Conservation (phyloP, 495 filamentous ascomycete species). For the Talaromyces ruber region DNA sequence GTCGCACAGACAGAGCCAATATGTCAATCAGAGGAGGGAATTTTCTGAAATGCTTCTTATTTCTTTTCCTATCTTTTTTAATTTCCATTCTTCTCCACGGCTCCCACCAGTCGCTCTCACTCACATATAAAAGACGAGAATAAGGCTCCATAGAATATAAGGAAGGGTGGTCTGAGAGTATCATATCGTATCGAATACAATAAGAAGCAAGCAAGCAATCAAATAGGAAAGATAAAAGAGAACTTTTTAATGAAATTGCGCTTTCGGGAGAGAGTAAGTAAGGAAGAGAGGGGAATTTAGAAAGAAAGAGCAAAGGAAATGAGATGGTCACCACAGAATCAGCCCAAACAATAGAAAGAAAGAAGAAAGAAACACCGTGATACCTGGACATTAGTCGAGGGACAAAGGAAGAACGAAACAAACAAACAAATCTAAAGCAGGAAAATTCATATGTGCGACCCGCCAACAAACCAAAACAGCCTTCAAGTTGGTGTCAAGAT, state of each 20-base stretch:
- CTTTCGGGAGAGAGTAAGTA: neutral
- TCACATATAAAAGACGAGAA: neutral
- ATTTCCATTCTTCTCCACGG: neutral
- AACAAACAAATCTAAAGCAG: constrained; percentile 1
- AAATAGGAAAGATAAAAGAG: neutral
- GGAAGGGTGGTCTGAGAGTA: neutral
- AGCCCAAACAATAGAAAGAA: constrained; percentile 5
- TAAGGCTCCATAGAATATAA: neutral
- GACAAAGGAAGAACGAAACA: neutral
- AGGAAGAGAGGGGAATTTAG: neutral
- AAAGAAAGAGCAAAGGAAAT: neutral
- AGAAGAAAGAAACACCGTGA: constrained; percentile 5
- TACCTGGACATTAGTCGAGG: constrained; percentile 1
- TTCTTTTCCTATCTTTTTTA: neutral
- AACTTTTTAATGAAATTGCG: neutral
- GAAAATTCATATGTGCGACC: constrained; percentile 2
- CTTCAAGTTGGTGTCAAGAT: neutral
- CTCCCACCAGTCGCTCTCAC: neutral
- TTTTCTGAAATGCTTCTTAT: neutral
- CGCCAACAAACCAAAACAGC: constrained; percentile 5
- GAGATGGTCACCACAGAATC: neutral
- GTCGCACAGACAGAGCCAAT: neutral
- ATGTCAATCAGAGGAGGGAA: neutral
- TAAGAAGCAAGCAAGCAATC: neutral
- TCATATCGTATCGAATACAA: neutral